These are phyloP conservation scores for Chaetomium olivaceum DNA, from an alignment of 2,329 filamentous ascomycete genomes.

Conservation along the genomic window DNA sequence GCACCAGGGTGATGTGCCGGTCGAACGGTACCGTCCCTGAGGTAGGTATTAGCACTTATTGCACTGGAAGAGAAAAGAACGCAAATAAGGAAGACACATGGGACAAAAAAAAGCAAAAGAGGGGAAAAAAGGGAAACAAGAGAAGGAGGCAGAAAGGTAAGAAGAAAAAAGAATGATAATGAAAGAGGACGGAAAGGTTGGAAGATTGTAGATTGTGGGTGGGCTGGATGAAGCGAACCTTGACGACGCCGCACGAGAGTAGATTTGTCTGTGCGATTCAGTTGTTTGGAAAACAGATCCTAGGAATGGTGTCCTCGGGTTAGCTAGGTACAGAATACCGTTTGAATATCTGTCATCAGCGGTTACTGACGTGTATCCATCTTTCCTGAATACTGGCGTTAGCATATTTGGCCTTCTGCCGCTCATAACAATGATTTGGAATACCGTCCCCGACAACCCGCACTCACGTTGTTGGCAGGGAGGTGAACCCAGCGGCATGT, in stretches of 20 bases:
- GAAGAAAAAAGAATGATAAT: no score
- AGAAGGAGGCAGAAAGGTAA: no score
- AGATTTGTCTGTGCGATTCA: conserved; percentile 11
- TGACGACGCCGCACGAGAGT: background rate
- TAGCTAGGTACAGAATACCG: background rate
- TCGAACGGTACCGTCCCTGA: background rate
- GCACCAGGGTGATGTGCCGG: conserved; percentile 3
- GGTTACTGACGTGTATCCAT: background rate
- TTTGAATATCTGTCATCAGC: background rate
- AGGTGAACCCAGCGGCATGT: conserved; percentile 19
- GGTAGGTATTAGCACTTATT: background rate
- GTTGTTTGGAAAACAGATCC: conserved; percentile 14
- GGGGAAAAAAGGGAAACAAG: no score
- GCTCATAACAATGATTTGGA: background rate
- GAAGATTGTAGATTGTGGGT: no score
- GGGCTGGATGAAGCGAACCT: conserved; percentile 3
- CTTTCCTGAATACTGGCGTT: background rate
- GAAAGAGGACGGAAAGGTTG: no score
- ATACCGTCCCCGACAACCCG: background rate
- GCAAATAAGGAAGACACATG: no score
- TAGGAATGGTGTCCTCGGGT: background rate
- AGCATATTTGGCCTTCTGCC: background rate
- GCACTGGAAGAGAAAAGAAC: no score
- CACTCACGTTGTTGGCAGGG: conserved; percentile 20
- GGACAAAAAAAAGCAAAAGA: no score